Conservation (phyloP, 305 asterid genomes). For the Solanum chacoense region DNA sequence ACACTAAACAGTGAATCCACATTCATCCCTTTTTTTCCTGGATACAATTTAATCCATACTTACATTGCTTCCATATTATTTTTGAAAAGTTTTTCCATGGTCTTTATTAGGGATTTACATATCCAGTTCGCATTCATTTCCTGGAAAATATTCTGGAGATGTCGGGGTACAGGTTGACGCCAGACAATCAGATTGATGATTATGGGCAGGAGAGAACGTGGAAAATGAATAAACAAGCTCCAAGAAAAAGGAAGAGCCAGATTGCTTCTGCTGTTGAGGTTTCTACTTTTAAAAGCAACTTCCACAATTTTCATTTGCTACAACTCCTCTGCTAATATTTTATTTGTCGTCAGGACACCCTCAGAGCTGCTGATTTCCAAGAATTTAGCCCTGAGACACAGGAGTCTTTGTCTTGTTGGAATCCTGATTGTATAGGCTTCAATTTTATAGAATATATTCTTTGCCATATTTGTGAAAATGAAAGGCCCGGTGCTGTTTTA, state of each 20-base stretch:
- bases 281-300: slow-evolving; percentile 1
- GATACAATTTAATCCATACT: neutral
- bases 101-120: slow-evolving; percentile 68
- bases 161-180: slow-evolving; percentile 74
- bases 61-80: neutral
- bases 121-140: slow-evolving; percentile 69
- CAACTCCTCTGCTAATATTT: slow-evolving; percentile 18
- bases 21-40: neutral
- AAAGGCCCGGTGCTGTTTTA: slow-evolving; percentile 76
- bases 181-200: slow-evolving; percentile 81
- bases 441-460: slow-evolving; percentile 72
- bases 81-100: neutral
- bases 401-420: slow-evolving; percentile 82
- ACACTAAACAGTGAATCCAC: neutral
- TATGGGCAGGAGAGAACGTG: slow-evolving; percentile 73
- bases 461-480: slow-evolving; percentile 55
- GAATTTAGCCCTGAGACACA: slow-evolving; percentile 49
- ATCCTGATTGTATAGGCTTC: slow-evolving; percentile 81
- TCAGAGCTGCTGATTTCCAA: slow-evolving; percentile 57
- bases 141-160: slow-evolving; percentile 74
- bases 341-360: slow-evolving; percentile 47
- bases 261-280: slow-evolving; percentile 93
- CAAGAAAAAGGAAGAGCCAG: slow-evolving; percentile 87
- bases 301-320: neutral
- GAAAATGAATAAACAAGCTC: slow-evolving; percentile 79